Conservation (phyloP, 768 basidiomycete genomes). For the Lactarius deliciosus region DNA sequence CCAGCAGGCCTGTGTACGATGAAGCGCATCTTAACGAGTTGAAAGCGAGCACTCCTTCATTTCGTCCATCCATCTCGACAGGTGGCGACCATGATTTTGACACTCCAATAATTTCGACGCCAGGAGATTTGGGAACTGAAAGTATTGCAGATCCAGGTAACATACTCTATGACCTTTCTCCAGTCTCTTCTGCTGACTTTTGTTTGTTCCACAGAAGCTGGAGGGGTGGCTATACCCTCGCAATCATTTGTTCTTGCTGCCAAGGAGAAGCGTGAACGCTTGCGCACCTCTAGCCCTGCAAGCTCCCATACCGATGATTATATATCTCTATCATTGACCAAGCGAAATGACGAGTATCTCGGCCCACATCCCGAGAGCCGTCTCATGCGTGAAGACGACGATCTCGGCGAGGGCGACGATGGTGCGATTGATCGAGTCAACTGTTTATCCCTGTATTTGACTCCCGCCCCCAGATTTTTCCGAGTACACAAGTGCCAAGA, state of each 20-base stretch:
- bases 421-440: constrained; percentile 46
- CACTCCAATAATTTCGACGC: constrained; percentile 45
- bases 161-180: constrained; percentile 31
- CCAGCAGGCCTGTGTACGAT: constrained; percentile 64
- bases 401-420: constrained; percentile 84
- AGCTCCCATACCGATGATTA: constrained; percentile 56
- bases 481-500: constrained; percentile 85
- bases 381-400: constrained; percentile 81
- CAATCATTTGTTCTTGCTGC: constrained; percentile 70
- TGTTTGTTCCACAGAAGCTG: constrained; percentile 35
- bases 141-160: constrained; percentile 18
- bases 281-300: constrained; percentile 49
- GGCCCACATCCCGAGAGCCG: constrained; percentile 87
- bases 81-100: constrained; percentile 48
- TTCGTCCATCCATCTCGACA: constrained; percentile 46
- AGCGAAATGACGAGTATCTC: constrained; percentile 49
- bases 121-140: constrained; percentile 20
- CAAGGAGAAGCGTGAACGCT: constrained; percentile 71
- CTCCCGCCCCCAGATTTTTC: constrained; percentile 59
- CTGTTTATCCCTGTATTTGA: constrained; percentile 5
- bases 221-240: constrained; percentile 58
- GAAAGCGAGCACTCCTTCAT: constrained; percentile 69
- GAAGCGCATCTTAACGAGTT: constrained; percentile 72
- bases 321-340: constrained; percentile 72
- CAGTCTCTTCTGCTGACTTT: constrained; percentile 23